Base-by-base conservation (phyloP, 2,329 filamentous ascomycete species). In the Ophiostoma quercus region DNA sequence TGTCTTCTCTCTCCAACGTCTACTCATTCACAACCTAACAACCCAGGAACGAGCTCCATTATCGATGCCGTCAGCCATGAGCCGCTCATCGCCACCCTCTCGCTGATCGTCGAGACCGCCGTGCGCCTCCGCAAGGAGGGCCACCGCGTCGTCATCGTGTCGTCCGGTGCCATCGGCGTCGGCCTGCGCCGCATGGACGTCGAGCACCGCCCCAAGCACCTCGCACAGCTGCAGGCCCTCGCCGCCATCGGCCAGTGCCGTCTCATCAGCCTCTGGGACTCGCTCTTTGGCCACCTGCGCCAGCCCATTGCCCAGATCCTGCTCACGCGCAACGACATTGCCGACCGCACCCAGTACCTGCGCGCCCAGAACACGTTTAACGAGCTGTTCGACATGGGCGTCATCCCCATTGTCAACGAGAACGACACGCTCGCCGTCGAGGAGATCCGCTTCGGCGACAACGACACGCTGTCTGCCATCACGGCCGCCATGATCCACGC, bases 391-490 rank as follows among this genome's bases (percentile, higher is more conserved):
- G 89, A 94, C 76, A 95, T 97, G 90, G 94, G 94, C 1, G 94
- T 98, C 34, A 96, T 99, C 73, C 95, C 95, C 11, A 97, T 99
- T 75, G 95, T 99, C 73, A 99, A 99, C 76, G 95, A 99, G 81
- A 99, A 99, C 79, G 95, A 99, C 79, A 99, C 95, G 2, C 82
- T 99, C 69, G 92, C 94, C 32, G 95, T 99, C 74, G 92, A 94
- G 63, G 95, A 99, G 85, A 99, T 99, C 82, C 98, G 98, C 83
- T 99, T 99, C 77, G 95, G 95, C 74, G 95, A 99, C 83, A 99
- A 99, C 76, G 95, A 99, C 79, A 99, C 95, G 1, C 84, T 99
- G 66, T 97, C 93, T 14, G 95, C 95, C 70, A 97, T 99, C 75
- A 97, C 95, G 0, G 92, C 95, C 0, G 95, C 91, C 74, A 98